phyloP scores from a whole-genome alignment of 2,329 filamentous ascomycete genomes.

The Pestalotiopsis sp. region DNA sequence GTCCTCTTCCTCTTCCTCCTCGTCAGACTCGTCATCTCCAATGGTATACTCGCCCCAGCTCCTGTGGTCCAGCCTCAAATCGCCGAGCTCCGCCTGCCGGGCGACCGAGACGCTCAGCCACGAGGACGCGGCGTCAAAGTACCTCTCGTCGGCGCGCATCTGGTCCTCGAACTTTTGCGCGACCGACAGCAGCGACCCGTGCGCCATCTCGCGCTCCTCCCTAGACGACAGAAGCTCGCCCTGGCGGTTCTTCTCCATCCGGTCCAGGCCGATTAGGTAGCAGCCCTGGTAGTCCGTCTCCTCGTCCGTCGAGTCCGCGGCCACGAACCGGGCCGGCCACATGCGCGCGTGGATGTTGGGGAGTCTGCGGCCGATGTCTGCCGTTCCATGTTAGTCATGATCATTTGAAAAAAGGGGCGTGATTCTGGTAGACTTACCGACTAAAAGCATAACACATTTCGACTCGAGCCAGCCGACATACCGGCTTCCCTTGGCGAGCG shows the following conservation, averaged over 20 bases:
- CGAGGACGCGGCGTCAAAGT: slow-evolving; percentile 50
- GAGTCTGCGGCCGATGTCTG: slow-evolving; percentile 53
- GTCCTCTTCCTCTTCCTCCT: slow-evolving; percentile 38
- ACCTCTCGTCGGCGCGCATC: slow-evolving; percentile 46
- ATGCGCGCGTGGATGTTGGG: slow-evolving; percentile 57
- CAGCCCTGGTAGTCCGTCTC: slow-evolving; percentile 57
- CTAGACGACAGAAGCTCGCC: slow-evolving; percentile 23
- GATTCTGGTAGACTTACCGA: slow-evolving; percentile 45
- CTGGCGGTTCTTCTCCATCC: slow-evolving; percentile 28
- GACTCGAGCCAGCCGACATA: slow-evolving; percentile 69
- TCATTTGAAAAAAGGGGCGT: background rate
- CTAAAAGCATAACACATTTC: slow-evolving; percentile 58
- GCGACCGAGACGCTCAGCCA: slow-evolving; percentile 51
- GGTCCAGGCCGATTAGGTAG: slow-evolving; percentile 63
- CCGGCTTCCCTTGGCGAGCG: slow-evolving; percentile 53
- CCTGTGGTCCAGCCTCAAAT: slow-evolving; percentile 47
- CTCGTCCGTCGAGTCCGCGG: slow-evolving; percentile 27
- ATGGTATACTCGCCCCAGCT: slow-evolving; percentile 52
- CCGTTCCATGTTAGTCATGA: background rate
- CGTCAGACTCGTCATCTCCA: slow-evolving; percentile 37
- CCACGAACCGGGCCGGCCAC: slow-evolving; percentile 65
- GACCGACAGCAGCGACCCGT: slow-evolving; percentile 45
- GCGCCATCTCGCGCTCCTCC: slow-evolving; percentile 44
- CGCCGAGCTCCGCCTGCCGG: slow-evolving; percentile 39
- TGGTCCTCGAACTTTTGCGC: slow-evolving; percentile 52